Evolutionary conservation across 768 basidiomycete genomes (phyloP).

Genomic region (Pulveroboletus sp.): DNA sequence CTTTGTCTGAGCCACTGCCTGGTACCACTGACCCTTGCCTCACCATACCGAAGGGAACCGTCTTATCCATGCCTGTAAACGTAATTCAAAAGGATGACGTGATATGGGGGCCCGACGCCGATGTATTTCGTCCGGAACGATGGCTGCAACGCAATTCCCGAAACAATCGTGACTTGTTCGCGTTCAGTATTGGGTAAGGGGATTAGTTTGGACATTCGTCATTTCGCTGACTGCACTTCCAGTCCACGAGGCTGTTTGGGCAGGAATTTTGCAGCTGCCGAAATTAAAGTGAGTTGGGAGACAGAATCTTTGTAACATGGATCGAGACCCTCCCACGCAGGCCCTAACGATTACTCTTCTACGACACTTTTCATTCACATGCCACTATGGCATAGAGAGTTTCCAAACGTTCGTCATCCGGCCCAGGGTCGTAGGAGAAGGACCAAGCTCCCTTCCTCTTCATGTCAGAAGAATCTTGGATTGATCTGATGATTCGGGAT

Average conservation of each 20-base stretch:
- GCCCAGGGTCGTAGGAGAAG: constrained; percentile 52
- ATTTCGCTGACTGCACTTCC: constrained; percentile 12
- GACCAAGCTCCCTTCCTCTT: constrained; percentile 55
- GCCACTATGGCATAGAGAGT: constrained; percentile 50
- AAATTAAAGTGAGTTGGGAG: constrained; percentile 50
- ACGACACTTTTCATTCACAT: constrained; percentile 53
- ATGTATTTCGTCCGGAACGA: constrained; percentile 56
- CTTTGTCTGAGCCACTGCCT: constrained; percentile 50
- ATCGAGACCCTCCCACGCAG: constrained; percentile 12
- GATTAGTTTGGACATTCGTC: neutral
- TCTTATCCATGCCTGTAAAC: constrained; percentile 53
- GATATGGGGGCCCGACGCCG: constrained; percentile 61
- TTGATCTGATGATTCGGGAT: constrained; percentile 6
- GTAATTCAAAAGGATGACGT: constrained; percentile 52
- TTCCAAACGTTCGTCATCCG: constrained; percentile 68
- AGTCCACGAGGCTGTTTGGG: constrained; percentile 64
- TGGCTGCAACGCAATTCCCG: constrained; percentile 50
- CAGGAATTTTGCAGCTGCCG: constrained; percentile 53
- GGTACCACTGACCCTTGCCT: constrained; percentile 43
- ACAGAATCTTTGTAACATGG: constrained; percentile 18
- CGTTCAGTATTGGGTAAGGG: constrained; percentile 58
- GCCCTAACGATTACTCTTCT: constrained; percentile 50
- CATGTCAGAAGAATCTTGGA: constrained; percentile 35
- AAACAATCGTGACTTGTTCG: constrained; percentile 45
- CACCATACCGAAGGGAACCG: constrained; percentile 54